Conservation (phyloP, 2,329 filamentous ascomycete genomes). For the Aureobasidium musti region DNA sequence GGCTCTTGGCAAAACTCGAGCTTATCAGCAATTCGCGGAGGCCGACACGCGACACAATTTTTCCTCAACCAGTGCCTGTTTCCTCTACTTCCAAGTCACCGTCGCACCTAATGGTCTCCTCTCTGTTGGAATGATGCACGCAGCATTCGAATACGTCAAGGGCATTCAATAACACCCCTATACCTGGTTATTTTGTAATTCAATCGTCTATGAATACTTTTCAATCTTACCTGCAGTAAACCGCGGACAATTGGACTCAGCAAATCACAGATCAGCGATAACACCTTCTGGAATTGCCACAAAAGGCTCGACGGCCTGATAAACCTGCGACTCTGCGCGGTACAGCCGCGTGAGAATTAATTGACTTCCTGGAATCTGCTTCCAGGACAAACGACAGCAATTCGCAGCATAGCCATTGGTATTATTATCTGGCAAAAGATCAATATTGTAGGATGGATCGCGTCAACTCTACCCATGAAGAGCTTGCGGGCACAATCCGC, state of each 20-base stretch:
- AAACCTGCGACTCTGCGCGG: neutral
- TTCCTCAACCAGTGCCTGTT: conserved; percentile 8
- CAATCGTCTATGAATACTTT: neutral
- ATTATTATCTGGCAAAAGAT: neutral
- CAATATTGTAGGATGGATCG: neutral
- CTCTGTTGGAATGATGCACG: conserved; percentile 20
- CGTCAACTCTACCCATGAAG: conserved; percentile 10
- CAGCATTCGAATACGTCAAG: conserved; percentile 21
- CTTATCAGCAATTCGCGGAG: conserved; percentile 16
- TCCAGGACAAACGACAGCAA: neutral
- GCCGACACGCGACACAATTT: conserved; percentile 29
- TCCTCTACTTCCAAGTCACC: neutral
- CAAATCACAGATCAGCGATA: conserved; percentile 25
- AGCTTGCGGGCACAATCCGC: conserved; percentile 28
- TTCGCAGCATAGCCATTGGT: neutral
- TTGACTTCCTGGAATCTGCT: neutral
- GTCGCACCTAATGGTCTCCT: conserved; percentile 12
- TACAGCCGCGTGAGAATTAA: neutral
- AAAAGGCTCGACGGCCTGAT: neutral
- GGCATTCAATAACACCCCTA: conserved; percentile 19
- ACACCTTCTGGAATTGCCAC: conserved; percentile 25
- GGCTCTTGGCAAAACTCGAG: conserved; percentile 21
- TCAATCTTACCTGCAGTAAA: neutral
- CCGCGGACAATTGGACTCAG: conserved; percentile 8
- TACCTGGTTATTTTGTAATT: neutral